A percentile compares a stretch with the other conserved stretches of the same genome.
These are phyloP conservation scores for Psilocybe subaeruginosa DNA, from an alignment of 768 basidiomycete species.

Conservation along the genomic window DNA sequence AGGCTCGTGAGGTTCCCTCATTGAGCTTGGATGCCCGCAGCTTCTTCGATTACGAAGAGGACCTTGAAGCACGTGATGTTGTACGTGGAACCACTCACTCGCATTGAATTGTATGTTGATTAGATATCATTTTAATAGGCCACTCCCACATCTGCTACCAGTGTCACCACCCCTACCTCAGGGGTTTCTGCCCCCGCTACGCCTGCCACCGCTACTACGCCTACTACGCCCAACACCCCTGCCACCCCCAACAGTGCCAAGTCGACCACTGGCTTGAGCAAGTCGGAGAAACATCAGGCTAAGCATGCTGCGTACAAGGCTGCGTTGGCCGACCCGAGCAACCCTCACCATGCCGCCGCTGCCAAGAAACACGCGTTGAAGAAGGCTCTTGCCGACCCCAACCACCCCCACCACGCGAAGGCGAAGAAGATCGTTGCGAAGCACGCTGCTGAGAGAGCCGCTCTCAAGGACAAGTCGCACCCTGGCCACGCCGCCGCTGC, in stretches of 20 bases:
- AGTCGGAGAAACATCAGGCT: neutral
- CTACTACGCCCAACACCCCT: conserved; percentile 1
- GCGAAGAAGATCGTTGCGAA: conserved; percentile 7
- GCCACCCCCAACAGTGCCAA: neutral
- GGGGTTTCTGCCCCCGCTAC: neutral
- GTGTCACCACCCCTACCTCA: neutral
- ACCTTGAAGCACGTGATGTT: conserved; percentile 15
- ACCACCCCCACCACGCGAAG: conserved; percentile 14
- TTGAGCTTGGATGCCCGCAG: conserved; percentile 19
- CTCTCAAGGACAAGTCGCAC: conserved; percentile 10
- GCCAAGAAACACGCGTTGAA: conserved; percentile 5
- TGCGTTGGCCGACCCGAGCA: conserved; percentile 11
- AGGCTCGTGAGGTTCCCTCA: conserved; percentile 19
- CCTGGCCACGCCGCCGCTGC: conserved; percentile 4
- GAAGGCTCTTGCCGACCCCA: conserved; percentile 19
- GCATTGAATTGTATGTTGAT: too few species aligned
- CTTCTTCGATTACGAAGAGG: conserved; percentile 17
- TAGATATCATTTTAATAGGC: neutral
- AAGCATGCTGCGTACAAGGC: conserved; percentile 9
- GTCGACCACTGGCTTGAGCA: neutral
- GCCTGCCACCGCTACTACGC: conserved; percentile 2
- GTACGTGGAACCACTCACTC: neutral
- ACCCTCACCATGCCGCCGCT: conserved; percentile 12
- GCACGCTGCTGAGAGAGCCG: conserved; percentile 6
- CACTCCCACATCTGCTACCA: neutral